Base-by-base conservation (phyloP, 1,284 basidiomycete genomes). In the Ceratobasidium sp. region DNA sequence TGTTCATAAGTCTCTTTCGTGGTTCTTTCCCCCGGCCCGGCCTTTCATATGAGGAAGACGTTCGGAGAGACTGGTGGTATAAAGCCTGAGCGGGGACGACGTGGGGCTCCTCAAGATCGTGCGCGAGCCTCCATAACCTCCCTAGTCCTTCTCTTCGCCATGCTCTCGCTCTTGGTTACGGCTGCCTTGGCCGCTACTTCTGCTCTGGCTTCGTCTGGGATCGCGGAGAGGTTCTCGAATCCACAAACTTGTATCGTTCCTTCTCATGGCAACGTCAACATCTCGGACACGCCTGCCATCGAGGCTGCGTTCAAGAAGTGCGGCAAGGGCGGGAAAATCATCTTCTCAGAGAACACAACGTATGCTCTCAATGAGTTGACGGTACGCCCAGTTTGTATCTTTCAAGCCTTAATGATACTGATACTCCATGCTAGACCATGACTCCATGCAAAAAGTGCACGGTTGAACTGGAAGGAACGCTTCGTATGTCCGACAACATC, bases 321-420 rank as follows among this genome's bases (percentile, higher is more conserved):
- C 37, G 76, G 76, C 23, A 74, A 75, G 39, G 69, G 71, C 37
- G 76, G 76, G 6, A 54, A 39, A 6, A 77, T 77, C 45, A 67
- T 77, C 13, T 75, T 77, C 35, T 65, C 61, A 17, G 56, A 77
- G 45, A 65, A 61, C 39, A 61, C 51, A 20, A 68, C 54, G 3
- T 77, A 77, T 54, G 63, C 76, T 33, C 60, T 77, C 51, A 75
- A 68, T 35, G 69, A 75, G 42, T 47, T 77, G 13, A 69, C 68
- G 28, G 53, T 75, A 31, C n/a, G 69, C 15, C n/a, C 6, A n/a
- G 17, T 45, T 33, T 39, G 45, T 15, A 1, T 13, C 15, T 17
- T 63, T 20, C 28, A 26, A 53, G 45, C 20, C 17, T 63, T 33
- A 6, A 20, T 51, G 47, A 33, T 73, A 28, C 28, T 51, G 11